Base-by-base conservation (phyloP, 495 filamentous ascomycete genomes). In the Hyaloscypha hepaticicola region DNA sequence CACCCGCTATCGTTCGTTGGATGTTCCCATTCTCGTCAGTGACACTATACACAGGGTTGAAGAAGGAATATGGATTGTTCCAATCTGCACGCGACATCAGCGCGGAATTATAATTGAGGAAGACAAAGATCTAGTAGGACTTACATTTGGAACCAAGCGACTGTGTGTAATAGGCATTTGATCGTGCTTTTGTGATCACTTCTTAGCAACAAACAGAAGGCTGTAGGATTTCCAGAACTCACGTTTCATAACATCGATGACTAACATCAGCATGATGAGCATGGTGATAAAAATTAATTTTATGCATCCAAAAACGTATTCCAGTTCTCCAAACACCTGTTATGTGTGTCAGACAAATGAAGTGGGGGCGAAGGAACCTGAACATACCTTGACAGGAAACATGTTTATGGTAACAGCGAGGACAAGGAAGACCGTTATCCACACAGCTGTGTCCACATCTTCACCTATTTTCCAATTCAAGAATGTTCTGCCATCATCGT, bases 281-380 rank as follows among this genome's bases (percentile, higher is more conserved):
- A 76, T 72, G 1, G 68, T 69, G 52, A 83, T 80, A 59, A 82
- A 81, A 2, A 72, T 71, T 16, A 83, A 68, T 71, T 83, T 83
- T 55, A 80, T 61, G 26, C 69, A 70, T 1, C 79, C 80, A 59
- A 82, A 78, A 6, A 78, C 58, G 55, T 83, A 83, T 66, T 83
- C 79, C 7, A 83, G 69, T 60, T 81, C 77, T 21, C 80, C 80
- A 66, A 79, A 83, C 3, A 72, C 70, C 75, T 77, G 22, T 9
- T 1, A 29, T 26, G 9, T 1, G 24, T 19, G 21, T 61, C 1
- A 67, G 66, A n/a, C 21, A 45, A 25, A 3, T 0, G 8, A 4
- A n/a, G 1, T 26, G 6, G 5, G 19, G 14, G 38, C 24, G 29
- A 14, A 45, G 24, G 14, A 41, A 19, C 26, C 19, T 24, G 16